Conservation (phyloP, 2,329 filamentous ascomycete species). For the Pestalotiopsis sp. region DNA sequence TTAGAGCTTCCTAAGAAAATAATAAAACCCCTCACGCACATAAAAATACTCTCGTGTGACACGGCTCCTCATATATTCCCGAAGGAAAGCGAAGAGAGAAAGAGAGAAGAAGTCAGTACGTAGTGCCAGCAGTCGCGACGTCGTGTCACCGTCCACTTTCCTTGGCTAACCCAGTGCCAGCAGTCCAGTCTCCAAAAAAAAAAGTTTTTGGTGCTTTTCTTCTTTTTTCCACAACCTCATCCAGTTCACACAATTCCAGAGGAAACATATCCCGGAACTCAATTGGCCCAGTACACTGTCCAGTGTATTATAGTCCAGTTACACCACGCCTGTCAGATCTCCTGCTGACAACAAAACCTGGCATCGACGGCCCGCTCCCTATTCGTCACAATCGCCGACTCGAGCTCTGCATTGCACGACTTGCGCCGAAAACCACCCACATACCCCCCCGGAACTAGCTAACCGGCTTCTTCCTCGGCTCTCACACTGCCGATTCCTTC, state of each 20-base stretch:
- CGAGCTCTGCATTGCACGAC: background rate
- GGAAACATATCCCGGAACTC: background rate
- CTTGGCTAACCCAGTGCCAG: background rate
- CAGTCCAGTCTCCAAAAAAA: background rate
- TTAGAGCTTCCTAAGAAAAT: background rate
- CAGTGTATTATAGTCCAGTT: background rate
- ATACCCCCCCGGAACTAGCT: conserved; percentile 10
- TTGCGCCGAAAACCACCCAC: conserved; percentile 6
- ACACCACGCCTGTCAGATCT: background rate
- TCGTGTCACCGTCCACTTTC: background rate
- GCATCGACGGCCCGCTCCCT: background rate
- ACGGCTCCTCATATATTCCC: conserved; percentile 6
- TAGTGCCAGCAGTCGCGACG: background rate
- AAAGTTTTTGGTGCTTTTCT: background rate
- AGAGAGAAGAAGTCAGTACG: background rate
- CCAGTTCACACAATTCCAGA: background rate
- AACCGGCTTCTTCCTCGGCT: conserved; percentile 19
- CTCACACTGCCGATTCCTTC: conserved; percentile 5
- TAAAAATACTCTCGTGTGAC: background rate
- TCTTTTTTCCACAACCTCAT: background rate
- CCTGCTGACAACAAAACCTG: background rate
- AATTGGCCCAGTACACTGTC: background rate
- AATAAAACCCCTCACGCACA: background rate
- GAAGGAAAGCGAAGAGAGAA: background rate
- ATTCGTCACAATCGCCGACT: background rate